phyloP scores from a whole-genome alignment of 495 filamentous ascomycete species.

The Parathielavia appendiculata region DNA sequence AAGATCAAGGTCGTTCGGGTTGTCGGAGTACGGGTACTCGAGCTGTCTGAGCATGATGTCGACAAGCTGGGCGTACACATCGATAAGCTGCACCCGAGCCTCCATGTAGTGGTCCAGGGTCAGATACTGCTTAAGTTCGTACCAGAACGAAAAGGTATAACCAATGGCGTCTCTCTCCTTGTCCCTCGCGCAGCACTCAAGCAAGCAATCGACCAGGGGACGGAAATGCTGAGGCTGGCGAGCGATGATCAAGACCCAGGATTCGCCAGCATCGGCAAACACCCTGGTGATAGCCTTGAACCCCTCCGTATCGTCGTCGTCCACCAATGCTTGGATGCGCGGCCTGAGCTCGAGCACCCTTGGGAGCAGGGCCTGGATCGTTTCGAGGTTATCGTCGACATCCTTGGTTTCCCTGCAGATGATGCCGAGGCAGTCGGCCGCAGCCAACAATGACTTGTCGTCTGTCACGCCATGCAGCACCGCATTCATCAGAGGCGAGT shows the following conservation, averaged over 20 bases:
- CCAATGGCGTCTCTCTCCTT: slow-evolving; percentile 83
- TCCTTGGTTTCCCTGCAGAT: slow-evolving; percentile 91
- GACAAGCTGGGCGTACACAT: slow-evolving; percentile 80
- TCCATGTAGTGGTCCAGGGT: slow-evolving; percentile 84
- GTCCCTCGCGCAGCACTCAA: slow-evolving; percentile 85
- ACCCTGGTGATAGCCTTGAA: slow-evolving; percentile 85
- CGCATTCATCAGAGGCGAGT: slow-evolving; percentile 76
- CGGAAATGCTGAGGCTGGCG: slow-evolving; percentile 75
- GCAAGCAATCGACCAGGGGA: slow-evolving; percentile 78
- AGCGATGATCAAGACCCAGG: slow-evolving; percentile 87
- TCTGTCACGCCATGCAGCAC: slow-evolving; percentile 70
- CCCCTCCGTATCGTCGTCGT: slow-evolving; percentile 76
- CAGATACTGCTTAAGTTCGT: slow-evolving; percentile 94
- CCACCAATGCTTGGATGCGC: slow-evolving; percentile 67
- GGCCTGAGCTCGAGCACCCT: slow-evolving; percentile 71
- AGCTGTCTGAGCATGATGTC: slow-evolving; percentile 91
- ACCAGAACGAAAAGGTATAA: slow-evolving; percentile 95
- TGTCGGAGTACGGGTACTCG: slow-evolving; percentile 76
- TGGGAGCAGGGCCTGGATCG: slow-evolving; percentile 82
- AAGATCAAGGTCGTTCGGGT: slow-evolving; percentile 67
- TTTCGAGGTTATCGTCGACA: slow-evolving; percentile 75
- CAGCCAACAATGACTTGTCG: slow-evolving; percentile 75
- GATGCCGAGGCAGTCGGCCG: slow-evolving; percentile 88
- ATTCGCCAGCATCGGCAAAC: slow-evolving; percentile 89
- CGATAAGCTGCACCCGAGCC: slow-evolving; percentile 65